Evolutionary conservation across 306 rosid species (phyloP), one percentile per base, ranked within the genome.

Genomic region (Parietaria judaica): DNA sequence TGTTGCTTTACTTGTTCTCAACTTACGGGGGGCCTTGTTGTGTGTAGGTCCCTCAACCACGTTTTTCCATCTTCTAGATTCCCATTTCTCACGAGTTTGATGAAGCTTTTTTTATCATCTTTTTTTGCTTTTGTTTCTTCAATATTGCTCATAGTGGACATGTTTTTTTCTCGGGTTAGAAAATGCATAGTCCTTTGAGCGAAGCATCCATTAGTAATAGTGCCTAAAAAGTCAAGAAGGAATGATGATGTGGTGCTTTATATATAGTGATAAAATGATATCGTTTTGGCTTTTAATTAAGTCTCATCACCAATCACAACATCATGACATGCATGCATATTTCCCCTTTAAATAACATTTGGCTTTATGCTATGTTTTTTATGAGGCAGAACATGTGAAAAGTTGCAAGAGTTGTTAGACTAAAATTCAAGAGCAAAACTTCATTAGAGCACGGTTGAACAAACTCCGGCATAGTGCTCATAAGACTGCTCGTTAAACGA

Each of bases 41-140:
- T 67, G 15, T 61, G 76, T 60, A 74, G 79, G 76, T 63, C 77
- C 76, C 72, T 73, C 73, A 66, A 60, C 52, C 71, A 72, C 66
- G 48, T 73, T 82, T 73, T 15, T 57, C 67, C 54, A 61, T 49
- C 46, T 60, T 70, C 39, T 48, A 48, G 75, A 70, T 56, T 70
- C 68, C 68, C 62, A 55, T 11, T 61, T 76, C 38, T 64, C 66
- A 41, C 9, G 60, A 65, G 66, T 72, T 60, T 35, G 54, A 39
- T 51, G 74, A 43, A 60, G 61, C 73, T 80, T 76, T 78, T 74
- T 43, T 36, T 74, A 58, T 59, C 60, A 38, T 55, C 66, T 76
- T 14, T 72, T 46, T 63, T 78, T 74, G 31, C 49, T 74, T 62
- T 59, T 63, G 50, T 55, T 69, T 76, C 16, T 72, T 49, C 51